Evolutionary conservation across 23 red algal species (phyloP).

Genomic region (Chondrus crispus): DNA sequence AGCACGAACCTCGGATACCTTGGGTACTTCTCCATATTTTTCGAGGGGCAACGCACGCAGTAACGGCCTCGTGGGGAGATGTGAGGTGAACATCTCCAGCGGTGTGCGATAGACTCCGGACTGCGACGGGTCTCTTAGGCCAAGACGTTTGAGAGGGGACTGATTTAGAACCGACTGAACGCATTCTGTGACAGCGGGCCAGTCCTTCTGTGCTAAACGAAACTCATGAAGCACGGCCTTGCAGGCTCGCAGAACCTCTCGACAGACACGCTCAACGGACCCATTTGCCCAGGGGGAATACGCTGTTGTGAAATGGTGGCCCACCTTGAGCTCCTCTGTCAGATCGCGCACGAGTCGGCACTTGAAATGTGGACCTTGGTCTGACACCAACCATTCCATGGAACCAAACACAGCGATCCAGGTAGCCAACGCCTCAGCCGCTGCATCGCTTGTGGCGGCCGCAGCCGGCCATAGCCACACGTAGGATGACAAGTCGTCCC

Average conservation of each 20-base stretch:
- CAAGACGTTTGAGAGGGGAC: background rate
- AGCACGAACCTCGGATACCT: background rate
- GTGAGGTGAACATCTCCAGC: background rate
- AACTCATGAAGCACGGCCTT: background rate
- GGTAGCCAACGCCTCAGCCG: background rate
- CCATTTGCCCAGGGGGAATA: slow-evolving; percentile 34
- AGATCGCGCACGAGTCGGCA: background rate
- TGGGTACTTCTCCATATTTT: background rate
- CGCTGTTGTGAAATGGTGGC: slow-evolving; percentile 42
- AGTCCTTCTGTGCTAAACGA: background rate
- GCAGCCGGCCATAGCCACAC: slow-evolving; percentile 31
- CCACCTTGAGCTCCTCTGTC: background rate
- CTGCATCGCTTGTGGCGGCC: background rate
- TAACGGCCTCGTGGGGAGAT: background rate
- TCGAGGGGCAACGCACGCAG: background rate
- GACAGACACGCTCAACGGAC: slow-evolving; percentile 2
- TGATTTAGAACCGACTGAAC: background rate
- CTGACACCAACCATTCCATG: background rate
- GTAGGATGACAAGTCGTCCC: background rate
- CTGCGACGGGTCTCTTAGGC: background rate
- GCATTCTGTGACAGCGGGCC: background rate
- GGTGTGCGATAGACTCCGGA: background rate
- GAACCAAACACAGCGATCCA: slow-evolving; percentile 28
- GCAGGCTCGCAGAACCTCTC: background rate
- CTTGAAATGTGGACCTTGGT: background rate